These are phyloP conservation scores for Chalaropsis thielavioides DNA, from an alignment of 2,329 filamentous ascomycete genomes.

Conservation along the genomic window DNA sequence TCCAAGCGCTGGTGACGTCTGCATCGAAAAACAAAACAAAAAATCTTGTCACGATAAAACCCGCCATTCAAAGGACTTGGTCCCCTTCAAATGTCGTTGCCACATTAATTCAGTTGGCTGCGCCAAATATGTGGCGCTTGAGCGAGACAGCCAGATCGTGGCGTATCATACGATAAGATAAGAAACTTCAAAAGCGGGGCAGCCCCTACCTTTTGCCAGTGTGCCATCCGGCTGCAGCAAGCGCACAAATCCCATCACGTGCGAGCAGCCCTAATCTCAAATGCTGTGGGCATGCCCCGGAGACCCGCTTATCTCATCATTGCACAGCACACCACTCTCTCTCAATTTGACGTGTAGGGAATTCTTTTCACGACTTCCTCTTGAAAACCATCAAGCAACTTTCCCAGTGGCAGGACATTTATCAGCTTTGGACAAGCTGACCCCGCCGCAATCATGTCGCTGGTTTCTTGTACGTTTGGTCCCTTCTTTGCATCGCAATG, in stretches of 20 bases:
- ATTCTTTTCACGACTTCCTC: slow-evolving; percentile 16
- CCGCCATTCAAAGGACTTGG: too few species aligned
- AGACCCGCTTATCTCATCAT: slow-evolving; percentile 18
- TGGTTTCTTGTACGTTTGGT: slow-evolving; percentile 18
- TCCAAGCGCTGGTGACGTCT: too few species aligned
- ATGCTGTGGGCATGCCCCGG: slow-evolving; percentile 16
- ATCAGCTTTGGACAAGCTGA: slow-evolving; percentile 20
- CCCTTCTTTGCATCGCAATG: slow-evolving; percentile 4
- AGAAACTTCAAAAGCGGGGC: not conserved
- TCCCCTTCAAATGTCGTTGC: too few species aligned
- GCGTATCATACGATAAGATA: not conserved
- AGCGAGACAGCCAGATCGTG: too few species aligned
- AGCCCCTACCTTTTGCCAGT: not conserved
- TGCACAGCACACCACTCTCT: slow-evolving; percentile 16
- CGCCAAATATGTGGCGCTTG: too few species aligned
- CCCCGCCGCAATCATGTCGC: slow-evolving; percentile 25
- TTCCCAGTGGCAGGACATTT: slow-evolving; percentile 18
- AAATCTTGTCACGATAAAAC: too few species aligned
- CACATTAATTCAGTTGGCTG: too few species aligned
- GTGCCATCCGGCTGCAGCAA: not conserved
- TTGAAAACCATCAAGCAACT: slow-evolving; percentile 18
- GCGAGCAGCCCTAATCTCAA: slow-evolving; percentile 18
- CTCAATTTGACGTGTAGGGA: slow-evolving; percentile 14
- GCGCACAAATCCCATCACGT: slow-evolving; percentile 16
- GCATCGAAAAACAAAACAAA: too few species aligned